phyloP scores from a whole-genome alignment of 2,329 filamentous ascomycete genomes.

The Rhynchosporium agropyri region DNA sequence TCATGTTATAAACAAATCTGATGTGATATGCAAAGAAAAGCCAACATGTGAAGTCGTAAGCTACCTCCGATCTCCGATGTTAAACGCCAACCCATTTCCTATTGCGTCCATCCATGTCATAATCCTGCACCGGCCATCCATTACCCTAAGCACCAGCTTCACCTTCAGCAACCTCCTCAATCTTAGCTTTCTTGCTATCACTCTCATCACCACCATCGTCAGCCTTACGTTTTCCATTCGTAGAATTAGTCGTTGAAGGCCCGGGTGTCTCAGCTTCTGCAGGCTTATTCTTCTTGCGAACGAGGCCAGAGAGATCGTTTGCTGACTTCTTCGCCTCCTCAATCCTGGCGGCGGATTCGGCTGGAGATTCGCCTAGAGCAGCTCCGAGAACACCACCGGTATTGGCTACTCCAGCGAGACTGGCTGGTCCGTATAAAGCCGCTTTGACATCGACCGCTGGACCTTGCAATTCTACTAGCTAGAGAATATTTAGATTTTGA shows the following conservation, averaged over 20 bases:
- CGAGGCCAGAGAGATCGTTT: constrained; percentile 70
- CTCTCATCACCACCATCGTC: constrained; percentile 39
- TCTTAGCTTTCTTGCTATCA: constrained; percentile 40
- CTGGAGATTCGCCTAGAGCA: constrained; percentile 62
- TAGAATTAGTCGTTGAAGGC: constrained; percentile 41
- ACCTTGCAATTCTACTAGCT: constrained; percentile 68
- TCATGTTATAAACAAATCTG: not conserved
- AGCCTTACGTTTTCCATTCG: constrained; percentile 58
- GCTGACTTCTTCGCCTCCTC: constrained; percentile 75
- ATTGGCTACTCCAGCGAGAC: constrained; percentile 41
- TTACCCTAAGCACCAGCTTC: constrained; percentile 5
- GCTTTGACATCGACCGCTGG: constrained; percentile 61
- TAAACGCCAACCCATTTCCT: constrained; percentile 19
- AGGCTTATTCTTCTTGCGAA: constrained; percentile 62
- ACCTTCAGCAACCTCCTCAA: constrained; percentile 32
- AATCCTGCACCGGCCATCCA: constrained; percentile 1
- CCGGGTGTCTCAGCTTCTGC: constrained; percentile 39
- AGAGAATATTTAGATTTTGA: constrained; percentile 21
- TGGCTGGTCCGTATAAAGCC: constrained; percentile 55
- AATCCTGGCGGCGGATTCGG: constrained; percentile 63
- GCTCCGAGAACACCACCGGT: constrained; percentile 65
- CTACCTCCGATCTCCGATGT: constrained; percentile 24
- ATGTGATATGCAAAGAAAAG: constrained; percentile 4
- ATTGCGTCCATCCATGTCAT: constrained; percentile 7
- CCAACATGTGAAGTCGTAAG: constrained; percentile 18